A percentile compares a stretch with the other conserved stretches of the same genome.
Evolutionary conservation across 2,329 filamentous ascomycete species (phyloP).

Genomic region (Epichloe gansuensis): DNA sequence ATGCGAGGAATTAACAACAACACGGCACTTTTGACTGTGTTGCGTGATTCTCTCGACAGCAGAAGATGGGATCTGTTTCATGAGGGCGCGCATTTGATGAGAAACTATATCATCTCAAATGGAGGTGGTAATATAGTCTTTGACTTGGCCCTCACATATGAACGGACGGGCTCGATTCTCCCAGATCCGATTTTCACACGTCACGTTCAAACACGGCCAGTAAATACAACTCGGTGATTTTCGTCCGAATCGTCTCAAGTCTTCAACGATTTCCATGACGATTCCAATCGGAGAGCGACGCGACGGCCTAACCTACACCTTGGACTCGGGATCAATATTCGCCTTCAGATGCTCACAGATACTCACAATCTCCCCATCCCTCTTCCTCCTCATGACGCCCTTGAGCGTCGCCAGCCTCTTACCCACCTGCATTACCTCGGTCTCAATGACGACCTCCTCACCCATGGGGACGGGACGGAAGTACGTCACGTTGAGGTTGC

Average conservation of each 20-base stretch:
- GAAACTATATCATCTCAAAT: constrained; percentile 53
- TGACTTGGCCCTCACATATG: not conserved
- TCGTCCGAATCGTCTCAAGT: no score
- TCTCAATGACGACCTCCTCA: constrained; percentile 37
- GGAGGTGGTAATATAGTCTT: constrained; percentile 12
- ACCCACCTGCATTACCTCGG: constrained; percentile 45
- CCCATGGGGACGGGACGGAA: constrained; percentile 46
- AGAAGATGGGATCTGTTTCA: constrained; percentile 85
- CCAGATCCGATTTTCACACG: no score
- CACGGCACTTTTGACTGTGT: no score
- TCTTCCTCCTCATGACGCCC: constrained; percentile 40
- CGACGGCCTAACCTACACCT: constrained; percentile 10
- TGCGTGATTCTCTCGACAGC: constrained; percentile 55
- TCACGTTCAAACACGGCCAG: no score
- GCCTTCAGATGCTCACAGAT: constrained; percentile 54
- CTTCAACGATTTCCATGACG: no score
- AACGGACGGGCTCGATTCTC: not conserved
- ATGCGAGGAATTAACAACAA: constrained; percentile 57
- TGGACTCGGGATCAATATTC: constrained; percentile 38
- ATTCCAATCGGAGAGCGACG: no score
- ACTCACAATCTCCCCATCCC: constrained; percentile 39
- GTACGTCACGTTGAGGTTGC: constrained; percentile 55
- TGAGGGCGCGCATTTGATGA: constrained; percentile 69
- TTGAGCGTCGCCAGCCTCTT: constrained; percentile 38
- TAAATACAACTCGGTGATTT: no score